A percentile compares a stretch with the other conserved stretches of the same genome.
Evolutionary conservation across 805 yeast genomes (phyloP).

Genomic region (Saccharomycopsis sp.): DNA sequence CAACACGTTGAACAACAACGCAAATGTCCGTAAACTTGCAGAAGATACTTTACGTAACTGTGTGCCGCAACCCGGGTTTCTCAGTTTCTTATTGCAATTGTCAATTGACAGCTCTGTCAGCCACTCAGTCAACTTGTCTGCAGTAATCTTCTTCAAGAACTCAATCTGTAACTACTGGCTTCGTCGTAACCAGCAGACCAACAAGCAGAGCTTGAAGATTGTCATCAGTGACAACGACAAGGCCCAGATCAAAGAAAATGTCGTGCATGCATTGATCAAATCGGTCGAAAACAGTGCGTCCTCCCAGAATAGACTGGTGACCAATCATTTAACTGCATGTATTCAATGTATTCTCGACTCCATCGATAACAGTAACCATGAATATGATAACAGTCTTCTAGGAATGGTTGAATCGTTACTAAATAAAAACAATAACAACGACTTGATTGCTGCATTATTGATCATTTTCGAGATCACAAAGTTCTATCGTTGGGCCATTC

Average conservation of each 20-base stretch:
- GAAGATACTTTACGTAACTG: slow-evolving; percentile 8
- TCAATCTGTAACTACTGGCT: slow-evolving; percentile 50
- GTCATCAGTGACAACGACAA: slow-evolving; percentile 11
- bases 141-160: slow-evolving; percentile 67
- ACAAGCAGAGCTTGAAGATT: slow-evolving; percentile 4
- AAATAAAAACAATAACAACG: slow-evolving; percentile 28
- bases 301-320: background rate
- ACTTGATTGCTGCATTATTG: slow-evolving; percentile 10
- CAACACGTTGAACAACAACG: slow-evolving; percentile 13
- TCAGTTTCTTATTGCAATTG: slow-evolving; percentile 40
- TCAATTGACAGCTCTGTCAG: slow-evolving; percentile 40
- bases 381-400: slow-evolving; percentile 15
- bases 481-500: slow-evolving; percentile 18
- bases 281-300: background rate
- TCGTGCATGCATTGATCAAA: slow-evolving; percentile 7
- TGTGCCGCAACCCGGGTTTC: slow-evolving; percentile 9
- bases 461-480: slow-evolving; percentile 14
- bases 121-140: slow-evolving; percentile 44
- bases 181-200: slow-evolving; percentile 9
- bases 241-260: slow-evolving; percentile 2
- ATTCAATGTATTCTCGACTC: slow-evolving; percentile 8
- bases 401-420: slow-evolving; percentile 5
- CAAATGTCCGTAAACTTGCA: slow-evolving; percentile 11
- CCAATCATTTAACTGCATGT: slow-evolving; percentile 6
- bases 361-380: slow-evolving; percentile 8